Evolutionary conservation across 192 early-diverging fungal genomes (phyloP).

Genomic region (Gaertneriomyces sp.): DNA sequence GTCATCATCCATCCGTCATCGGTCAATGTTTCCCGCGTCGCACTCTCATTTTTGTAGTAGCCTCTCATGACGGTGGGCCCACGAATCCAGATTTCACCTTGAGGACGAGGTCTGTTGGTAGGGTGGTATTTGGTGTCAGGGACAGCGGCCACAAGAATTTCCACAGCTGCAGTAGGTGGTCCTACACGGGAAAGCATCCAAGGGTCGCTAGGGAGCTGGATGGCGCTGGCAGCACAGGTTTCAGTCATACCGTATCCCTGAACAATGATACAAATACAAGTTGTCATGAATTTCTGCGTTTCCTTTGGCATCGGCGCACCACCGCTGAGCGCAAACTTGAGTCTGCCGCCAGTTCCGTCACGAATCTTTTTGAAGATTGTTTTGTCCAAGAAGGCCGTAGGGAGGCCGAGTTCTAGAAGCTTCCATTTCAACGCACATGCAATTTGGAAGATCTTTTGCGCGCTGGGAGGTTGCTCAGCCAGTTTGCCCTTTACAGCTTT

Average conservation of each 20-base stretch:
- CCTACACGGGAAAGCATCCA: constrained; percentile 62
- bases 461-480: constrained; percentile 42
- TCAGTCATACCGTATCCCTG: constrained; percentile 89
- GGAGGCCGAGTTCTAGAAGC: constrained; percentile 60
- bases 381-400: constrained; percentile 63
- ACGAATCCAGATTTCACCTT: constrained; percentile 82
- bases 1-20: constrained; percentile 74
- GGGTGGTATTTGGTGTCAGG: constrained; percentile 31
- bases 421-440: constrained; percentile 72
- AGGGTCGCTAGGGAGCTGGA: constrained; percentile 30
- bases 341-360: constrained; percentile 78
- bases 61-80: constrained; percentile 88
- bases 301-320: constrained; percentile 84
- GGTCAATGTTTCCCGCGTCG: constrained; percentile 70
- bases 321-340: constrained; percentile 77
- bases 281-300: constrained; percentile 80
- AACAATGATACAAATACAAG: constrained; percentile 73
- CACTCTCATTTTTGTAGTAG: constrained; percentile 76
- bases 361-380: constrained; percentile 81
- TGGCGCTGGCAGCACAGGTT: constrained; percentile 49
- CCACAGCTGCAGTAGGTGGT: constrained; percentile 67
- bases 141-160: constrained; percentile 75
- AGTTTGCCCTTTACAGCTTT: constrained; percentile 75
- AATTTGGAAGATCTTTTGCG: constrained; percentile 70
- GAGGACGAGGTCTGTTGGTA: constrained; percentile 30